Base-by-base conservation (phyloP, 257 asterid genomes). In the Sherardia arvensis region DNA sequence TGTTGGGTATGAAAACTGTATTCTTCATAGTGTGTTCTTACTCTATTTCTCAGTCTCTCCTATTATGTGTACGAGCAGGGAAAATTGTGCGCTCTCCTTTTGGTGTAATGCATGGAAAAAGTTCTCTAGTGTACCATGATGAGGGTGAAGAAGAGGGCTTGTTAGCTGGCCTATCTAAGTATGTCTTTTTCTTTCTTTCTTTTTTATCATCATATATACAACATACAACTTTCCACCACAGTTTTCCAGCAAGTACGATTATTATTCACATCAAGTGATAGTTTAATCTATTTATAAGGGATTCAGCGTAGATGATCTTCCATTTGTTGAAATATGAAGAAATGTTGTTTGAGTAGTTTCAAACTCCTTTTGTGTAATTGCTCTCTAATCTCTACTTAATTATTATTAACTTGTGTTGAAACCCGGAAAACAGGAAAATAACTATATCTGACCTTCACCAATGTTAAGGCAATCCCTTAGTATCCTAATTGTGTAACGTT, bases 71-170 rank as follows among this genome's bases (percentile, higher is more conserved):
- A 11, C 69, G 59, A 49, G 63, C 85, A 92, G 99, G 97, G 56
- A 93, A 84, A 76, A 74, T 93, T 61, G 95, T 87, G 65, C 80
- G 96, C 53, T 78, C 99, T 76, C 96, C 99, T 53, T 76, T 66
- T 69, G 97, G 99, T 10, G 99, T 87, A 53, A 76, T 93, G 85
- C 99, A 93, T 45, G 97, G 96, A 43, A 93, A 93, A 79, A 90
- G 91, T 67, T 93, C 99, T 62, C 96, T 28, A 38, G 96, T 93
- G 2, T 87, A 85, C 75, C 84, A 87, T 76, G 84, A 93, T 36
- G 99, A 93, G 77, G 90, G 87, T 64, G 96, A 68, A 47, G 96
- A 84, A 76, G 94, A 87, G 77, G 97, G 97, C 71, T 69, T 93
- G 80, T 84, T 93, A 67, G 76, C 92, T 0, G 96, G 99, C 76